These are phyloP conservation scores for Cornus controversa DNA, from an alignment of 148 eudicot genomes.

Conservation along the genomic window DNA sequence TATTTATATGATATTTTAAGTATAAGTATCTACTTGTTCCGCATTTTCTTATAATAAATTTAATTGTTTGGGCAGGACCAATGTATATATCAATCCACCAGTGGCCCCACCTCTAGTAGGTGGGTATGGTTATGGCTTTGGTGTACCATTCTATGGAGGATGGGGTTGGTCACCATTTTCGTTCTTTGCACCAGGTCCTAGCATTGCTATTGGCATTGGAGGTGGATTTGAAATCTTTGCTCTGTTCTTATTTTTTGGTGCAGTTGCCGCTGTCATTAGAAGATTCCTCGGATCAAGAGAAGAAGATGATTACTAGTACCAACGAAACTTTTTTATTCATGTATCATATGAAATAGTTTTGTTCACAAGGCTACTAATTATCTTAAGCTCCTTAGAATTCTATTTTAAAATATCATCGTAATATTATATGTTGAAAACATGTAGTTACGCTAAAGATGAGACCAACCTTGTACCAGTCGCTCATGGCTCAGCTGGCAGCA, in stretches of 20 bases:
- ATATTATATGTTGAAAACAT: no score
- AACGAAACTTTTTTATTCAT: not conserved
- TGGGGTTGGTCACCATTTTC: constrained; percentile 98
- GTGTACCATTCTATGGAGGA: constrained; percentile 79
- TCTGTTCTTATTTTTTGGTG: constrained; percentile 54
- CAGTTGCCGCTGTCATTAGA: constrained; percentile 48
- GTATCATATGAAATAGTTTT: constrained; percentile 11
- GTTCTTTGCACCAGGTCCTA: constrained; percentile 83
- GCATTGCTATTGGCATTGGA: constrained; percentile 78
- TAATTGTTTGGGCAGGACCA: constrained; percentile 62
- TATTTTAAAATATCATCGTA: not conserved
- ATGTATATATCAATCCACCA: constrained; percentile 81
- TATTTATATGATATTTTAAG: not conserved
- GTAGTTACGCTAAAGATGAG: no score
- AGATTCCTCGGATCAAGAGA: constrained; percentile 42
- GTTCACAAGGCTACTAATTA: not conserved
- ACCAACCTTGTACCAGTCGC: no score
- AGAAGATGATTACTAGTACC: constrained; percentile 45
- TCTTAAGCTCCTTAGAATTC: not conserved
- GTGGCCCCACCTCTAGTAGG: constrained; percentile 92
- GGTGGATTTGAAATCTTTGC: constrained; percentile 80
- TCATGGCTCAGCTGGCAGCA: no score
- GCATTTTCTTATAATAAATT: not conserved
- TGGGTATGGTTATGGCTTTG: constrained; percentile 79
- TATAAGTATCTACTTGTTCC: not conserved